Percentiles rank a stretch among this genome's conserved stretches.
Conservation (phyloP, 345 rosid species). For the Turritis glabra region DNA sequence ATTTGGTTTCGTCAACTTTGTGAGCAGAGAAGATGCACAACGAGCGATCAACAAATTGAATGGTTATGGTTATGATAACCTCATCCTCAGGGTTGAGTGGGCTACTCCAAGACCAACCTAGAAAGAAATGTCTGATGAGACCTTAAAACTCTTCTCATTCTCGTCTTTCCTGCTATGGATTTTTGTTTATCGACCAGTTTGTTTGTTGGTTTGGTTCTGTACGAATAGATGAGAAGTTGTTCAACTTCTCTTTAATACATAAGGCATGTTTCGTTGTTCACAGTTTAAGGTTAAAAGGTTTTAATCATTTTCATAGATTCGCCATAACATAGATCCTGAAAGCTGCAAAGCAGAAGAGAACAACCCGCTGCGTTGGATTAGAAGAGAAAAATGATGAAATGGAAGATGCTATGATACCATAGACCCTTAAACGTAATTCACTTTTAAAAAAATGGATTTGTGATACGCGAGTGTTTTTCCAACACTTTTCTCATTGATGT, state of each 20-base stretch:
- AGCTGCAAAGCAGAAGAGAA: no score
- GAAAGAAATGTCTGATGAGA: slow-evolving; percentile 30
- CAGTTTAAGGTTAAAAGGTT: not conserved
- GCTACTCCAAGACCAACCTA: slow-evolving; percentile 82
- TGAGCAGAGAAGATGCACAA: slow-evolving; percentile 84
- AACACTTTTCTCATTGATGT: no score
- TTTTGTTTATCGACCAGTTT: slow-evolving; percentile 22
- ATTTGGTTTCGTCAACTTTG: slow-evolving; percentile 87
- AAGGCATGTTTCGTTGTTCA: not conserved
- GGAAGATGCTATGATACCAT: no score
- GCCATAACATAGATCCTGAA: not conserved
- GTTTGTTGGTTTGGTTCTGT: slow-evolving; percentile 4
- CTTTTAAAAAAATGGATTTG: not conserved
- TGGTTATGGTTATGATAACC: slow-evolving; percentile 92
- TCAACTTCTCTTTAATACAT: slow-evolving; percentile 3
- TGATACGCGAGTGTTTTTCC: not conserved
- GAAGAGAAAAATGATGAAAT: no score
- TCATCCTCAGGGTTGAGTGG: slow-evolving; percentile 94
- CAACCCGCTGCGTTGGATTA: no score
- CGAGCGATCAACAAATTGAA: slow-evolving; percentile 85
- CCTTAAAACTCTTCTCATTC: slow-evolving; percentile 17
- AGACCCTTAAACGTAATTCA: not conserved
- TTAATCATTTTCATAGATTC: not conserved
- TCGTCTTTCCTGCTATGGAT: slow-evolving; percentile 1
- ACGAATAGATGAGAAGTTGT: slow-evolving; percentile 3